phyloP scores from a whole-genome alignment of 2,329 filamentous ascomycete genomes.

The Sordariomycetes sp. region DNA sequence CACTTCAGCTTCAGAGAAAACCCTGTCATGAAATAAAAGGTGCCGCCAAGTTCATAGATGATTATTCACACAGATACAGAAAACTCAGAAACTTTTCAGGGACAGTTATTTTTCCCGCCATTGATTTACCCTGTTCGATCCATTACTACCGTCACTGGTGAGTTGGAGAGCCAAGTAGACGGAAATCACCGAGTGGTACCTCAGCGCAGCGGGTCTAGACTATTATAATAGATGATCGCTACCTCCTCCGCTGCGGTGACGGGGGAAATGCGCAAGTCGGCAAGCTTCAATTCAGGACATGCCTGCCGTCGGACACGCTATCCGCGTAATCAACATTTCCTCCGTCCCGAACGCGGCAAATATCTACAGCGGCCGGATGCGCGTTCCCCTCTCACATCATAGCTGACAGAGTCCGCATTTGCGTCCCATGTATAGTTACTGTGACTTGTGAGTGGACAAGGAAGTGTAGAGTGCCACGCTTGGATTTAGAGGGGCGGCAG shows the following conservation, averaged over 20 bases:
- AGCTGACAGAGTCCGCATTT: slow-evolving; percentile 22
- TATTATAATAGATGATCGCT: slow-evolving; percentile 48
- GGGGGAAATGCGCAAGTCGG: slow-evolving; percentile 43
- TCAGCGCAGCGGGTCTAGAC: slow-evolving; percentile 45
- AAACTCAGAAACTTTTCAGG: too few relatives aligned
- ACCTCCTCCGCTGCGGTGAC: slow-evolving; percentile 50
- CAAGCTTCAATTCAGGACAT: slow-evolving; percentile 38
- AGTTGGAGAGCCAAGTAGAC: too few relatives aligned
- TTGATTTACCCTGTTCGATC: too few relatives aligned
- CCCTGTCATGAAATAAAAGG: too few relatives aligned
- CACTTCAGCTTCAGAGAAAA: too few relatives aligned
- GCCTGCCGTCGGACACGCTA: slow-evolving; percentile 34
- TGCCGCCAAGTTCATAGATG: too few relatives aligned
- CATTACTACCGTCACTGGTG: too few relatives aligned
- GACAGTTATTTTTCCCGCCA: too few relatives aligned
- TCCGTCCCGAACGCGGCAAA: slow-evolving; percentile 37
- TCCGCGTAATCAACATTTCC: slow-evolving; percentile 38
- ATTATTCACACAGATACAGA: too few relatives aligned
- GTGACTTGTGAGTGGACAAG: too few relatives aligned
- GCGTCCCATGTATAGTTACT: slow-evolving; percentile 37
- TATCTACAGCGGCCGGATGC: slow-evolving; percentile 45
- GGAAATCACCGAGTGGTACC: slow-evolving; percentile 44
- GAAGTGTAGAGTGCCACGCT: too few relatives aligned
- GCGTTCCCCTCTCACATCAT: slow-evolving; percentile 49
- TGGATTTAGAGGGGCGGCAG: slow-evolving; percentile 6